Evolutionary conservation across 352 stramenopile species (phyloP), one percentile per base, ranked within the genome.

Genomic region (Phytophthora litchii): DNA sequence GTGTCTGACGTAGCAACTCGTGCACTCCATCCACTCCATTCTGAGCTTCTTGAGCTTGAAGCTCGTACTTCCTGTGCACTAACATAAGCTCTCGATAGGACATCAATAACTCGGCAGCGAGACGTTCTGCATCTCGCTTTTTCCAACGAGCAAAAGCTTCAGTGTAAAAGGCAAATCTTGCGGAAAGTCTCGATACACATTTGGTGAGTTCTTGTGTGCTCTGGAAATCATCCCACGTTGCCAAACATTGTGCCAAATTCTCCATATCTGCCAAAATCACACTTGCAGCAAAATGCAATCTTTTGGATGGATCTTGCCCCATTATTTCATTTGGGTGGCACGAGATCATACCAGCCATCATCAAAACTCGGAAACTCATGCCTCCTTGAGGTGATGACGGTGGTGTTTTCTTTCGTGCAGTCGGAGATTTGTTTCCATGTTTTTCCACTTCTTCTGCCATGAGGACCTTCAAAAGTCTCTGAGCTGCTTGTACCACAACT

Each of bases 311-410:
- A 19, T 82, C 61, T 14, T 61, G 44, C 3, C 75, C 79, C 80
- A 92, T 88, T 48, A 89, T 88, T 21, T 91, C 78, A 4, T 52
- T 56, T 1, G 83, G 79, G 34, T 90, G 80, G 20, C 70, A 78
- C n/a, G 77, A 65, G 34, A 92, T 68, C 79, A 91, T 89, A 0
- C 83, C 83, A 0, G 81, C 83, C 75, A 92, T 84, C 31, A 92
- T 61, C 27, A 92, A 59, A 17, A 92, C 77, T 2, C 80, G 80
- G 49, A 83, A 85, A 35, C 64, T 76, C 32, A 76, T 75, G 10
- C 37, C 68, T n/a, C 25, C 49, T 60, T 21, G 49, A 13, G 62
- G 67, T 9, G 48, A 57, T 3, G 48, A 43, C 5, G 40, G 32
- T 9, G 37, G 34, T 13, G n/a, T 41, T 17, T 14, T 42, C 19